phyloP scores from a whole-genome alignment of 2,329 filamentous ascomycete species.

The Trichoderma lentiforme region DNA sequence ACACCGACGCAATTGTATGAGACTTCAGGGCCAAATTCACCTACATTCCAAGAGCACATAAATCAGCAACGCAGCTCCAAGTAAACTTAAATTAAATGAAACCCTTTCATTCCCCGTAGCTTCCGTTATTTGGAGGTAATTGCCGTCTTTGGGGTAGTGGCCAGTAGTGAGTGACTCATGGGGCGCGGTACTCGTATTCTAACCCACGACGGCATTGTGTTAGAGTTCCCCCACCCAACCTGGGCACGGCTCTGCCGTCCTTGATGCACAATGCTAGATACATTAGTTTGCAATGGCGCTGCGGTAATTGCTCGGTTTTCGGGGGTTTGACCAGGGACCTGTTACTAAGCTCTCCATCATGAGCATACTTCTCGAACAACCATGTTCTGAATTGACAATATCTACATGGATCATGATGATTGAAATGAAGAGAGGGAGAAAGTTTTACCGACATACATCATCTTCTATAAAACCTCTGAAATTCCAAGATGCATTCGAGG shows the following conservation, averaged over 20 bases:
- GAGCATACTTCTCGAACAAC: neutral
- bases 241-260: neutral
- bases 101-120: neutral
- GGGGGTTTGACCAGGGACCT: neutral
- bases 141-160: neutral
- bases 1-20: neutral
- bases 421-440: neutral
- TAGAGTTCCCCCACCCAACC: neutral
- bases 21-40: neutral
- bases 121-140: neutral
- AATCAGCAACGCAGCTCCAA: neutral
- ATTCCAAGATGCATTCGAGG: neutral
- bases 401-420: neutral
- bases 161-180: neutral
- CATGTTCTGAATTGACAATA: neutral
- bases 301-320: neutral
- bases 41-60: neutral
- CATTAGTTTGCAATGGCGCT: neutral
- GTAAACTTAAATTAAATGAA: neutral
- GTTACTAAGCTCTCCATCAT: neutral
- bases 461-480: neutral
- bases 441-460: neutral
- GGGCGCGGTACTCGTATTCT: neutral
- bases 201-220: neutral
- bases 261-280: neutral